A percentile compares a stretch with the other conserved stretches of the same genome.
These are phyloP conservation scores for Austroboletus rostrupii DNA, from an alignment of 1,284 basidiomycete genomes.

Conservation along the genomic window DNA sequence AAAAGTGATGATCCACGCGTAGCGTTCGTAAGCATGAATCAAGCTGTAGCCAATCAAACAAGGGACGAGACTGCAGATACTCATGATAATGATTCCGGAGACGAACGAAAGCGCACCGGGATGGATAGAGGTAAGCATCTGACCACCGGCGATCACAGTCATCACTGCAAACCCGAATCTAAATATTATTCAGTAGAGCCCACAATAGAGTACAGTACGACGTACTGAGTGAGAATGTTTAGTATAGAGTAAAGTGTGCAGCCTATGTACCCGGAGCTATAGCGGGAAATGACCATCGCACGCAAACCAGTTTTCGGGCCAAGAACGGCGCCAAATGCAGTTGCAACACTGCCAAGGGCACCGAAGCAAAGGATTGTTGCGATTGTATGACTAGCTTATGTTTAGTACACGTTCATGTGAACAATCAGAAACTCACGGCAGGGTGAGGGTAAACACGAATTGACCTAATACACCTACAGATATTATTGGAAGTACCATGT, in stretches of 20 bases:
- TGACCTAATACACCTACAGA: constrained; percentile 57
- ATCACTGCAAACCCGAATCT: constrained; percentile 47
- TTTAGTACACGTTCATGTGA: not conserved
- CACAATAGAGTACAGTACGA: not conserved
- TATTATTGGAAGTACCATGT: constrained; percentile 50
- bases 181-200: not conserved
- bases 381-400: constrained; percentile 36
- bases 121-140: constrained; percentile 42
- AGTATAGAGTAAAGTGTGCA: constrained; percentile 54
- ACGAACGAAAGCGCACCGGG: constrained; percentile 33
- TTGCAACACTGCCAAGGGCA: constrained; percentile 38
- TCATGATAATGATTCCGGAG: constrained; percentile 37
- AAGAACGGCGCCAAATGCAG: constrained; percentile 53
- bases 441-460: constrained; percentile 48
- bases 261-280: constrained; percentile 55
- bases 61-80: constrained; percentile 41
- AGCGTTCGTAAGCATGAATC: constrained; percentile 58
- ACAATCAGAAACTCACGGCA: constrained; percentile 33
- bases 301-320: constrained; percentile 36
- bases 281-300: constrained; percentile 53
- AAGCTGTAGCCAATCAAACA: constrained; percentile 51
- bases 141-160: constrained; percentile 46
- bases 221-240: constrained; percentile 55
- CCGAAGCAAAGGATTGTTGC: constrained; percentile 44
- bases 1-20: constrained; percentile 56